Percentiles rank a stretch among this genome's conserved stretches.
Conservation (phyloP, 106 monocot species). For the Ottelia alismoides region DNA sequence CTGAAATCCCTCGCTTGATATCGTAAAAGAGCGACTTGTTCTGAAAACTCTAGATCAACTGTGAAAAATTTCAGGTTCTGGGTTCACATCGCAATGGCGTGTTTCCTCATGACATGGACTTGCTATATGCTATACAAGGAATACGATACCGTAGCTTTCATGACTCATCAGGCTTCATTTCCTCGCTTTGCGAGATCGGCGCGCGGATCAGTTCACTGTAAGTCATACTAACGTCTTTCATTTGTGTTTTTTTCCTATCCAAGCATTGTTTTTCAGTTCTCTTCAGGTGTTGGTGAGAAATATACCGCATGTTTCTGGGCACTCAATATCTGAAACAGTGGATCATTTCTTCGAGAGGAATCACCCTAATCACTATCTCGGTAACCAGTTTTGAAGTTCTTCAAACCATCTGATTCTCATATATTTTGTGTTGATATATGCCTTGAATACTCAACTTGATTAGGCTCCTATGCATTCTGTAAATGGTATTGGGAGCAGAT, state of each 20-base stretch:
- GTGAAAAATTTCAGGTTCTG: conserved; percentile 76
- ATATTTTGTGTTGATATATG: too few species aligned
- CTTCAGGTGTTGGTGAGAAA: conserved; percentile 94
- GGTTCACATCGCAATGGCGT: conserved; percentile 72
- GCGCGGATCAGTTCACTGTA: conserved; percentile 92
- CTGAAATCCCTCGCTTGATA: too few species aligned
- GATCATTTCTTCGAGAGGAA: conserved; percentile 82
- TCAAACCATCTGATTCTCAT: too few species aligned
- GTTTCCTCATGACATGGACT: conserved; percentile 79
- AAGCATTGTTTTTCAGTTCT: too few species aligned
- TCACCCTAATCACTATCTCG: conserved; percentile 89
- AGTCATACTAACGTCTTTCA: too few species aligned
- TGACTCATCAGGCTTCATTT: conserved; percentile 89
- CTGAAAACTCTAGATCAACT: too few species aligned
- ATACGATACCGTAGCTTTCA: conserved; percentile 66
- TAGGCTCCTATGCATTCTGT: too few species aligned
- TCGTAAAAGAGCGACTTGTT: too few species aligned
- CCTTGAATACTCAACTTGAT: too few species aligned
- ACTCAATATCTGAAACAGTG: conserved; percentile 71
- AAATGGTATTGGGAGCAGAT: too few species aligned
- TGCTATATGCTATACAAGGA: conserved; percentile 73
- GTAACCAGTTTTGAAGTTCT: conserved; percentile 98
- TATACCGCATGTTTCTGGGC: conserved; percentile 48
- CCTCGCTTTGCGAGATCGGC: conserved; percentile 68
- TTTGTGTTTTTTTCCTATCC: too few species aligned